Conservation (phyloP, 1,284 basidiomycete genomes). For the Sanguinoderma infundibulare region DNA sequence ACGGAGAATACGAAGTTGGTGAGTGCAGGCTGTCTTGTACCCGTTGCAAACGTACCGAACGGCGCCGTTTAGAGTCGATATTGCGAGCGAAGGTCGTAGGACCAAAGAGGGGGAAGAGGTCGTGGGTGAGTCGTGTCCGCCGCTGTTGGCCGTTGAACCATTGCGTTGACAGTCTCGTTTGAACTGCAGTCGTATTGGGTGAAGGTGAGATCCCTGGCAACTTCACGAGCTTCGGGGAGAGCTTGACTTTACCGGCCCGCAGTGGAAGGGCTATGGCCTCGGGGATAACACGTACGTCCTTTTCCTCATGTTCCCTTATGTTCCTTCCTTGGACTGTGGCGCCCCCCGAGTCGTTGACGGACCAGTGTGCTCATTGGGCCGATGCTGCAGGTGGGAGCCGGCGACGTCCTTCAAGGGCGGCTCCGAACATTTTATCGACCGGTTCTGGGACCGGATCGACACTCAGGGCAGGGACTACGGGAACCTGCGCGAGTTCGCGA, state of each 20-base stretch:
- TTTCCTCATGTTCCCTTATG: background rate
- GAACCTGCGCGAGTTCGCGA: constrained; percentile 52
- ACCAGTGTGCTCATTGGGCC: too few relatives aligned
- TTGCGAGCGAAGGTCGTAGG: constrained; percentile 47
- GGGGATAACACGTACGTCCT: constrained; percentile 68
- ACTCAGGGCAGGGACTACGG: constrained; percentile 53
- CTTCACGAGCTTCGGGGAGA: background rate
- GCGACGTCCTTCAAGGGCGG: constrained; percentile 56
- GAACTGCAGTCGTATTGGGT: constrained; percentile 58
- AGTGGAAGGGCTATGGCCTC: constrained; percentile 74
- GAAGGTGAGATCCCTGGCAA: constrained; percentile 49
- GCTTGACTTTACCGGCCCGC: constrained; percentile 14
- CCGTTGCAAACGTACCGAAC: background rate
- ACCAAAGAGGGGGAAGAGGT: constrained; percentile 44
- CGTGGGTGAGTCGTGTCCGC: constrained; percentile 44
- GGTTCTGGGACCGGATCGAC: constrained; percentile 64
- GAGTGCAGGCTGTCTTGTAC: constrained; percentile 31
- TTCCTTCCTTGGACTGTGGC: too few relatives aligned
- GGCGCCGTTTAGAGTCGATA: constrained; percentile 51
- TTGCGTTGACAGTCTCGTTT: background rate
- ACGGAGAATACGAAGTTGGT: constrained; percentile 72
- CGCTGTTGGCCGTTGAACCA: background rate
- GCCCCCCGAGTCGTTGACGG: too few relatives aligned
- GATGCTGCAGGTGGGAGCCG: constrained; percentile 68
- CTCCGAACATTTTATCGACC: constrained; percentile 58